Evolutionary conservation across 2,329 filamentous ascomycete genomes (phyloP).

Genomic region (Clathrospora elynae): DNA sequence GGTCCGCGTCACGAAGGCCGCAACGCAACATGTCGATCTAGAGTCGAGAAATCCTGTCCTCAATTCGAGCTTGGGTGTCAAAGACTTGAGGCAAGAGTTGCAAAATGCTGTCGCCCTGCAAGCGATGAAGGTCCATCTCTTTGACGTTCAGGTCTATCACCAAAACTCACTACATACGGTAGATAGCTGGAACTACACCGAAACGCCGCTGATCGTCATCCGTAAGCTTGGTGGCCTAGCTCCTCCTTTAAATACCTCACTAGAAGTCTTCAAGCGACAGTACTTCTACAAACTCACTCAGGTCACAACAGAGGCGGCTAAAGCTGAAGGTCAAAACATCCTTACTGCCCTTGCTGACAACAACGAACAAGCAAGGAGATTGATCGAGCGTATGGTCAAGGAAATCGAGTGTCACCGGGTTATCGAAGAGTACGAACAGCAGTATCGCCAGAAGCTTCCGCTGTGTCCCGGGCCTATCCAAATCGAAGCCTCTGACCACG

Average conservation of each 20-base stretch:
- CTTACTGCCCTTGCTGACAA: constrained; percentile 4
- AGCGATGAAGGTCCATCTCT: constrained; percentile 30
- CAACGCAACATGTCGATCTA: constrained; percentile 23
- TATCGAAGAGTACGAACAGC: constrained; percentile 31
- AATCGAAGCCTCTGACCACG: constrained; percentile 25
- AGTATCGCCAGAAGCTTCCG: constrained; percentile 30
- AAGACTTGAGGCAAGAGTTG: constrained; percentile 30
- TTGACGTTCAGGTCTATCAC: constrained; percentile 34
- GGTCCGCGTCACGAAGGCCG: constrained; percentile 24
- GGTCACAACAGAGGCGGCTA: constrained; percentile 11
- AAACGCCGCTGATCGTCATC: constrained; percentile 27
- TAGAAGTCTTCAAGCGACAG: constrained; percentile 33
- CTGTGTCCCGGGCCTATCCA: constrained; percentile 31
- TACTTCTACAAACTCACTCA: constrained; percentile 25
- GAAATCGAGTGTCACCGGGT: constrained; percentile 28
- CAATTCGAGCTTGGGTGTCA: constrained; percentile 27
- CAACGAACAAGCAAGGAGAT: constrained; percentile 16
- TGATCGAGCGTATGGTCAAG: constrained; percentile 25
- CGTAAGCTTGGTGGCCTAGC: constrained; percentile 30
- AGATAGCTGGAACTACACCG: constrained; percentile 34
- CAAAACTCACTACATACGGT: constrained; percentile 25
- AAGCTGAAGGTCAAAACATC: constrained; percentile 13
- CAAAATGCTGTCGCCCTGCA: constrained; percentile 20
- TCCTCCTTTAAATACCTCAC: constrained; percentile 18
- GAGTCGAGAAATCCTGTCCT: constrained; percentile 29